Conservation (phyloP, 371 early-diverging fungal genomes). For the Mucor lusitanicus region DNA sequence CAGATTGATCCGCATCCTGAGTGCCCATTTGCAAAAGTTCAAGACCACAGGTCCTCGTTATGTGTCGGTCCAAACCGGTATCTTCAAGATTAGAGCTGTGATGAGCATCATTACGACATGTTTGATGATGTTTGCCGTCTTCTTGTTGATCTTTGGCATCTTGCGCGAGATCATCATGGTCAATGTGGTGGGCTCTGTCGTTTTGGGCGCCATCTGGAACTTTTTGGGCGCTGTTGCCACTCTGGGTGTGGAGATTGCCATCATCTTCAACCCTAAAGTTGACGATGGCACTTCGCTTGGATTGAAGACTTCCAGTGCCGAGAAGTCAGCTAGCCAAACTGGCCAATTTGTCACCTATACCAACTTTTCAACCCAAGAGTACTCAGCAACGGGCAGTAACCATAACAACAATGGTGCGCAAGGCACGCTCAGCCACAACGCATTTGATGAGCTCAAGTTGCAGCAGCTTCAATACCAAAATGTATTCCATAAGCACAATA, state of each 20-base stretch:
- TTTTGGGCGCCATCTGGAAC: constrained; percentile 29
- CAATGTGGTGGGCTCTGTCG: constrained; percentile 14
- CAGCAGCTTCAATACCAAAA: constrained; percentile 30
- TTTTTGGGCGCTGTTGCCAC: constrained; percentile 23
- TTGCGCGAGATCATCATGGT: constrained; percentile 23
- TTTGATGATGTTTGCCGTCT: constrained; percentile 30
- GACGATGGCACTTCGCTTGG: constrained; percentile 19
- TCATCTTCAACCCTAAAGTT: constrained; percentile 26
- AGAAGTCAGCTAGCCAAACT: constrained; percentile 12
- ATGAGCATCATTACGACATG: constrained; percentile 26
- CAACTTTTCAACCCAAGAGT: constrained; percentile 28
- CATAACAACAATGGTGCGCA: constrained; percentile 1
- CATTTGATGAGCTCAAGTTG: constrained; percentile 28
- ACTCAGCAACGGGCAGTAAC: constrained; percentile 4
- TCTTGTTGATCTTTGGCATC: constrained; percentile 28
- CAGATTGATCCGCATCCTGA: constrained; percentile 35
- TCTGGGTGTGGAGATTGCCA: constrained; percentile 19
- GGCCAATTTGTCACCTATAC: constrained; percentile 18
- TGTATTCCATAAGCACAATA: constrained; percentile 28
- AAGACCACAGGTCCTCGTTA: constrained; percentile 37
- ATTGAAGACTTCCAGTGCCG: constrained; percentile 20
- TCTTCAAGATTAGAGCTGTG: constrained; percentile 39
- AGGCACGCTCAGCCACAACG: constrained; percentile 15
- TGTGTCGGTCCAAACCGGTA: constrained; percentile 39
- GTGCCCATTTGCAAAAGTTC: constrained; percentile 35